Evolutionary conservation across 2,329 filamentous ascomycete genomes (phyloP).

Genomic region (Aspergillus bombycis): DNA sequence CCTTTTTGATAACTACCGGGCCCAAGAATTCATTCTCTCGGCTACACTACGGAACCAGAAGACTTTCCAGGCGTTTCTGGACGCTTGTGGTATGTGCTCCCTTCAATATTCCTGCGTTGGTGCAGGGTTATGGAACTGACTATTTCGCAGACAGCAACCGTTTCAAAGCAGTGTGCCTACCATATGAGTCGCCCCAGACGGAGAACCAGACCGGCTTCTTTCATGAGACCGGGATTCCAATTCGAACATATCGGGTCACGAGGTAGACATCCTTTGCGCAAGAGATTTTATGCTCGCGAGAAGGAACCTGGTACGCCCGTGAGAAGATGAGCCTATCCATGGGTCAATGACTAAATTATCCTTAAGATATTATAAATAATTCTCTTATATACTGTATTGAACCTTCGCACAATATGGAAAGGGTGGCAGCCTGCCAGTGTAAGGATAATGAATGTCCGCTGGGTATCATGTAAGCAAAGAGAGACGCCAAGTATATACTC

Average conservation of each 20-base stretch:
- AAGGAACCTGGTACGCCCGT: background rate
- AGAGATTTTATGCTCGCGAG: background rate
- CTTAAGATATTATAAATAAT: background rate
- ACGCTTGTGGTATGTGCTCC: constrained; percentile 59
- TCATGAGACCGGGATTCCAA: constrained; percentile 46
- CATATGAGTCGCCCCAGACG: constrained; percentile 47
- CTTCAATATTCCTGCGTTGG: background rate
- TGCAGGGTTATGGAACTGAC: background rate
- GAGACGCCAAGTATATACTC: constrained; percentile 5
- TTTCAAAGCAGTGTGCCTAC: constrained; percentile 43
- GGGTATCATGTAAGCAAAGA: constrained; percentile 11
- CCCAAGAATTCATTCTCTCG: constrained; percentile 60
- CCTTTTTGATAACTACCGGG: constrained; percentile 58
- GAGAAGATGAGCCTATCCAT: background rate
- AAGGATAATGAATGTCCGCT: background rate
- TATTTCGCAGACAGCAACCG: constrained; percentile 31
- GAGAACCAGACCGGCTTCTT: constrained; percentile 53
- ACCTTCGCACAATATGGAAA: background rate
- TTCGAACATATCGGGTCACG: constrained; percentile 40
- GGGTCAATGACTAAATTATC: background rate
- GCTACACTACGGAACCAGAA: constrained; percentile 64
- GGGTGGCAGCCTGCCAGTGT: background rate
- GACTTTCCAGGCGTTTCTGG: constrained; percentile 62
- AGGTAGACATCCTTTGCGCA: constrained; percentile 4
- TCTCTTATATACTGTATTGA: background rate